Evolutionary conservation across 2,329 filamentous ascomycete genomes (phyloP).

Genomic region (Penicillium sp.): DNA sequence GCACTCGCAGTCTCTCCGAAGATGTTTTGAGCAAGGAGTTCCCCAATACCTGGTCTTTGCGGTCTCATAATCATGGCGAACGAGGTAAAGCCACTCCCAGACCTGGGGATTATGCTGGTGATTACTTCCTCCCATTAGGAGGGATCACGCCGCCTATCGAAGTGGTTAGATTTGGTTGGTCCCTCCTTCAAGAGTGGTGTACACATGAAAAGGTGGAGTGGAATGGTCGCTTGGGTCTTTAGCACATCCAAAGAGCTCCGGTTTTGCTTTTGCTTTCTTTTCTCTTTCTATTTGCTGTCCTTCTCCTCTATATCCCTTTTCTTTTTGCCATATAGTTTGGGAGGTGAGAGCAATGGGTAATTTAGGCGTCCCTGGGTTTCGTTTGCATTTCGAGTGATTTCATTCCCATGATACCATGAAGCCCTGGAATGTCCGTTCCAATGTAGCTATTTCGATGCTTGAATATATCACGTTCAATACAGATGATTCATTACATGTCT

Average conservation of each 20-base stretch:
- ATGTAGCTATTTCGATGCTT: constrained; percentile 21
- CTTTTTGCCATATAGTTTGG: background rate
- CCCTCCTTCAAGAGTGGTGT: constrained; percentile 49
- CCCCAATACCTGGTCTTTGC: constrained; percentile 46
- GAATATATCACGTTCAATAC: constrained; percentile 18
- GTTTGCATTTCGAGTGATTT: constrained; percentile 15
- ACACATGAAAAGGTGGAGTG: constrained; percentile 47
- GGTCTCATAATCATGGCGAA: constrained; percentile 38
- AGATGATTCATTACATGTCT: constrained; percentile 1
- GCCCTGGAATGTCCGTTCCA: constrained; percentile 16
- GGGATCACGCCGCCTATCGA: constrained; percentile 45
- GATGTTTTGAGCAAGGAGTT: constrained; percentile 43
- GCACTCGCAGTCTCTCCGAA: constrained; percentile 40
- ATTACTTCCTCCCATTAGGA: constrained; percentile 46
- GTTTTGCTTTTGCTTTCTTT: background rate
- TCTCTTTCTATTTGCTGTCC: background rate
- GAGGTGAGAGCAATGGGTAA: background rate
- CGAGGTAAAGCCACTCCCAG: constrained; percentile 36
- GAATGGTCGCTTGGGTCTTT: constrained; percentile 43
- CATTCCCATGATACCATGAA: constrained; percentile 35
- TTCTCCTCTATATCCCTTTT: constrained; percentile 1
- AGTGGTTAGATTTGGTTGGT: constrained; percentile 45
- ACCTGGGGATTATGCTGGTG: constrained; percentile 36
- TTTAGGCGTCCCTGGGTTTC: constrained; percentile 9
- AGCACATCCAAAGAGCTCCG: constrained; percentile 9